Conservation (phyloP, 768 basidiomycete species). For the Mycena crocata region DNA sequence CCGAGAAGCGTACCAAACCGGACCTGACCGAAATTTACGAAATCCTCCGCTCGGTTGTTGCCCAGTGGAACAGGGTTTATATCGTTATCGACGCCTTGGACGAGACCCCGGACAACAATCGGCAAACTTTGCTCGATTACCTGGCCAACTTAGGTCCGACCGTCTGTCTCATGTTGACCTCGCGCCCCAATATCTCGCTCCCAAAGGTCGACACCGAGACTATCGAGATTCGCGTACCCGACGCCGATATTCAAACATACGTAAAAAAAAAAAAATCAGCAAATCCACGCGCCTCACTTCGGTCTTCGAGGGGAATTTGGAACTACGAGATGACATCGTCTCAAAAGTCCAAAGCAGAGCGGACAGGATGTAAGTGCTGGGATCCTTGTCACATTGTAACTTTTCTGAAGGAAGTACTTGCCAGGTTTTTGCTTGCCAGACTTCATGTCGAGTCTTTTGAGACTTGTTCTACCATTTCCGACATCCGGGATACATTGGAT, state of each 20-base stretch:
- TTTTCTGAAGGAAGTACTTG: neutral
- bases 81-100: neutral
- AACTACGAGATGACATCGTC: neutral
- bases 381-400: no score
- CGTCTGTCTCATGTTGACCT: neutral
- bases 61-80: neutral
- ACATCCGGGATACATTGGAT: conserved; percentile 1
- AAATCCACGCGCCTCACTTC: no score
- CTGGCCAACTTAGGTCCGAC: neutral
- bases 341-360: neutral
- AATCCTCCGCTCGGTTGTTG: neutral
- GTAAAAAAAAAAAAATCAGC: no score
- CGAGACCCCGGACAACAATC: neutral
- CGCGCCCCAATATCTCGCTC: neutral
- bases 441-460: conserved; percentile 4
- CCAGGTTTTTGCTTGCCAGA: conserved; percentile 20
- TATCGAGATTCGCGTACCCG: neutral
- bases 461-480: neutral
- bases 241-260: neutral
- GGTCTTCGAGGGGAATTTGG: no score
- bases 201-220: neutral
- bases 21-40: neutral
- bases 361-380: conserved; percentile 16
- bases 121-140: neutral
- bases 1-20: neutral